Conservation (phyloP, 2,329 filamentous ascomycete genomes). For the Leptographium flavum region DNA sequence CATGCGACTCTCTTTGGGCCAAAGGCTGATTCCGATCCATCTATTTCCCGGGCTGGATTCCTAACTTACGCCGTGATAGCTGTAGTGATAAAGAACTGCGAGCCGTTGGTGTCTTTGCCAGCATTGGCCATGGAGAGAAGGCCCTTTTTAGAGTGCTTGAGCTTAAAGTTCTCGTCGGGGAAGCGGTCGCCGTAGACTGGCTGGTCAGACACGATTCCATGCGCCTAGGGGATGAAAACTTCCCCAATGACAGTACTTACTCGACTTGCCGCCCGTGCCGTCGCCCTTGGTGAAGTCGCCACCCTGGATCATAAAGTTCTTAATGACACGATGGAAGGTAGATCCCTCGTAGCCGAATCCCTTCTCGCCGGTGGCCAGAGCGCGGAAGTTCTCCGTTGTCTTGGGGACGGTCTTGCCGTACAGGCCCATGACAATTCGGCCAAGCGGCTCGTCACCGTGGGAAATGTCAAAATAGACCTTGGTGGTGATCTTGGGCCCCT, state of each 20-base stretch:
- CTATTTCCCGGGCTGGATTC: background rate
- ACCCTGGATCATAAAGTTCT: constrained; percentile 84
- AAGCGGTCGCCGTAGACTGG: constrained; percentile 75
- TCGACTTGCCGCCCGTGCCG: constrained; percentile 74
- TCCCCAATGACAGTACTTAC: constrained; percentile 30
- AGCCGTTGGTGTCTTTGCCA: constrained; percentile 75
- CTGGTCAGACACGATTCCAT: background rate
- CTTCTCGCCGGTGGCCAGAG: constrained; percentile 73
- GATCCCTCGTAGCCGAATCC: constrained; percentile 73
- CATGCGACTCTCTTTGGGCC: background rate
- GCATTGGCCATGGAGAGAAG: constrained; percentile 77
- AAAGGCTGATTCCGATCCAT: no score
- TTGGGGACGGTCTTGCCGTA: constrained; percentile 81
- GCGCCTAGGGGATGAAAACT: background rate
- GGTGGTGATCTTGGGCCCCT: constrained; percentile 89
- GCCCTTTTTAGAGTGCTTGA: constrained; percentile 79
- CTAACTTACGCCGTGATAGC: constrained; percentile 53
- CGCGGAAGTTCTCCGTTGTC: constrained; percentile 60
- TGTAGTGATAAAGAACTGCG: constrained; percentile 85
- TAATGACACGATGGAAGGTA: constrained; percentile 80
- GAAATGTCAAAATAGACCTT: constrained; percentile 85
- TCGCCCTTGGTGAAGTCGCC: constrained; percentile 78
- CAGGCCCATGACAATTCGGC: constrained; percentile 66
- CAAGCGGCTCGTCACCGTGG: constrained; percentile 59
- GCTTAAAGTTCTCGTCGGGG: constrained; percentile 87